Conservation (phyloP, 164 flowering plant species). For the Aristolochia fimbriata region DNA sequence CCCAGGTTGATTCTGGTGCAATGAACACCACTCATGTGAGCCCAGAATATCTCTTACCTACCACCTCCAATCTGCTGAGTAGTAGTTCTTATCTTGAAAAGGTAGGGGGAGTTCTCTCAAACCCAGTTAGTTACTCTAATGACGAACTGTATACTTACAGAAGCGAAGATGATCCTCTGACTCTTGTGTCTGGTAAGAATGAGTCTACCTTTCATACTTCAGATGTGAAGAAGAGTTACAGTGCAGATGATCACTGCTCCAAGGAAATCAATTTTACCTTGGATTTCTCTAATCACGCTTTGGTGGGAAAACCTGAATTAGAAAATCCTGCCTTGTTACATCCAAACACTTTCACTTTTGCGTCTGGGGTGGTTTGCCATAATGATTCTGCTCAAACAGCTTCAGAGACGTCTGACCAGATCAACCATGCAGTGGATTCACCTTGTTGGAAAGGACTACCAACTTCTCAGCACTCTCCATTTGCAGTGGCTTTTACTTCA, state of each 20-base stretch:
- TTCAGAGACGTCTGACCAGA: conserved; percentile 30
- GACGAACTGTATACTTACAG: too few species aligned
- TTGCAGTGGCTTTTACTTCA: conserved; percentile 20
- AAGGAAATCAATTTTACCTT: conserved; percentile 9
- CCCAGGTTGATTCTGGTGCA: too few species aligned
- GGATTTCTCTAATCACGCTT: neutral
- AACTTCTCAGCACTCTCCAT: conserved; percentile 18
- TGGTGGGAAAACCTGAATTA: conserved; percentile 10
- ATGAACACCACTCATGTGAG: too few species aligned
- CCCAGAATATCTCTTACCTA: too few species aligned
- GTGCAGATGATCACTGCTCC: conserved; percentile 5
- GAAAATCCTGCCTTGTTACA: conserved; percentile 10
- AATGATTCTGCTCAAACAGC: conserved; percentile 17
- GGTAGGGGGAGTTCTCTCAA: too few species aligned
- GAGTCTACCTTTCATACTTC: too few species aligned
- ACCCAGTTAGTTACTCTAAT: too few species aligned
- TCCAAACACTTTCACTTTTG: conserved; percentile 8
- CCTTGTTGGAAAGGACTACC: conserved; percentile 80
- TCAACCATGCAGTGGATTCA: conserved; percentile 48
- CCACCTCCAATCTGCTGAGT: too few species aligned
- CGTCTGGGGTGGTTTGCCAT: conserved; percentile 13
- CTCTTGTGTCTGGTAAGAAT: too few species aligned
- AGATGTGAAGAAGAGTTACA: too few species aligned
- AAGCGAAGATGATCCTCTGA: too few species aligned
- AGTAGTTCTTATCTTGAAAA: too few species aligned